Evolutionary conservation across 257 asterid genomes (phyloP), one percentile per base, ranked within the genome.

Genomic region (Marsdenia floribunda): DNA sequence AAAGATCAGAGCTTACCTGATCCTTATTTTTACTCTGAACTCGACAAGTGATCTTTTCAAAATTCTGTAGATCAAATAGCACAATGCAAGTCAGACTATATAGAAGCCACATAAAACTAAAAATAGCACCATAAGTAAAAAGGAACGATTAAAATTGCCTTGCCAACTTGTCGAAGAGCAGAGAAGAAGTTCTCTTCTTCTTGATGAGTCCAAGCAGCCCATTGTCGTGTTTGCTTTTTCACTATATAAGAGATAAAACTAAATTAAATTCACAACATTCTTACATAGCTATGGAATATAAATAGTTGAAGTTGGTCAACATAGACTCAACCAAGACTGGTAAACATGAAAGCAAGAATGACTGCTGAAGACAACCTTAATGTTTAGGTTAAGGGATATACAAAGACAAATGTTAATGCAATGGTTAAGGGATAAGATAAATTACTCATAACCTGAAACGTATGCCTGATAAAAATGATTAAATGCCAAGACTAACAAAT

Each of bases 161-260:
- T 95, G 83, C 99, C 99, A 87, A 90, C 96, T 86, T 88, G 99
- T 71, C 99, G 97, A 75, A 95, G 82, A 60, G 97, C 99, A 73
- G 88, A 80, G 77, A 92, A 95, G 82, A 95, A 95, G 76, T 96
- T 89, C 82, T 95, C 99, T 83, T 95, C 99, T 85, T 95, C 99
- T 74, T 92, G 94, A 71, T 96, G 97, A 55, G 99, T 95, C 99
- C 99, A 95, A 79, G 99, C 99, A 83, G 99, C 99, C 99, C 99
- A 95, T 83, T 90, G 98, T 55, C 99, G 95, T 11, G 99, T 89
- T 79, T 80, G 96, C 79, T 79, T 92, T 85, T 91, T 93, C 40
- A 79, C 99, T 92, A 80, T 73, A 65, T 59, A 66, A 74, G 69
- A 75, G 49, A 69, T 40, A 81, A 47, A 33, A 73, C 72, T 73